A percentile compares a stretch with the other conserved stretches of the same genome.
Conservation (phyloP, 805 yeast species). For the Brettanomyces sp. region DNA sequence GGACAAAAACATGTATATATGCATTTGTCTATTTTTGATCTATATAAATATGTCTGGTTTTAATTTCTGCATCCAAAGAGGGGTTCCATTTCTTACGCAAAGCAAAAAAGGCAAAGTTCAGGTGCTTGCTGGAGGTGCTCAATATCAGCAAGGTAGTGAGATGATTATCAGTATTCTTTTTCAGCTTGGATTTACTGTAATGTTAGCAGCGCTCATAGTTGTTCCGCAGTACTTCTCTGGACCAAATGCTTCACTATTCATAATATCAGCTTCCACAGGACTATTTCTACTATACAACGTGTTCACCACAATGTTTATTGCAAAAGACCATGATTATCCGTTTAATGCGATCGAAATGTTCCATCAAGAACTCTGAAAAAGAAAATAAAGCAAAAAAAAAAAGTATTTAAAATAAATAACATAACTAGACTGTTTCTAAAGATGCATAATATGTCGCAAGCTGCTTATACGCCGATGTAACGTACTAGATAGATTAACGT, state of each 20-base stretch:
- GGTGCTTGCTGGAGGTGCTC: slow-evolving; percentile 52
- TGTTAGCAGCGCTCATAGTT: slow-evolving; percentile 31
- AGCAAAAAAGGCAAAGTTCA: slow-evolving; percentile 37
- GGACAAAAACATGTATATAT: slow-evolving; percentile 9
- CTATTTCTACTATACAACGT: slow-evolving; percentile 30
- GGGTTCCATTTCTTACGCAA: slow-evolving; percentile 53
- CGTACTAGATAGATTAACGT: neutral
- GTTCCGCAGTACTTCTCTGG: slow-evolving; percentile 4
- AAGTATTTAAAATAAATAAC: neutral
- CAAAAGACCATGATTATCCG: slow-evolving; percentile 43
- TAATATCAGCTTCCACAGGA: slow-evolving; percentile 20
- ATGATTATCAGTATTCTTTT: slow-evolving; percentile 40
- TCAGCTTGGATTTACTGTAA: slow-evolving; percentile 37
- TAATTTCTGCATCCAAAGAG: slow-evolving; percentile 51
- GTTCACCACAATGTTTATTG: slow-evolving; percentile 33
- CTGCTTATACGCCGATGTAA: neutral
- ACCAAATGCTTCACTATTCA: slow-evolving; percentile 4
- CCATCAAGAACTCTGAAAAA: neutral
- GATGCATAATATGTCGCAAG: neutral
- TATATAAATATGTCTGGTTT: slow-evolving; percentile 49
- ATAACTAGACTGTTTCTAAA: neutral
- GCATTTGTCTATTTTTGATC: slow-evolving; percentile 29
- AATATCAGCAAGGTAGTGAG: slow-evolving; percentile 67
- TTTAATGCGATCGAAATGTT: slow-evolving; percentile 21
- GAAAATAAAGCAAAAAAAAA: neutral